Evolutionary conservation across 345 rosid genomes (phyloP), one percentile per base, ranked within the genome.

Genomic region (Chamaenerion angustifolium): DNA sequence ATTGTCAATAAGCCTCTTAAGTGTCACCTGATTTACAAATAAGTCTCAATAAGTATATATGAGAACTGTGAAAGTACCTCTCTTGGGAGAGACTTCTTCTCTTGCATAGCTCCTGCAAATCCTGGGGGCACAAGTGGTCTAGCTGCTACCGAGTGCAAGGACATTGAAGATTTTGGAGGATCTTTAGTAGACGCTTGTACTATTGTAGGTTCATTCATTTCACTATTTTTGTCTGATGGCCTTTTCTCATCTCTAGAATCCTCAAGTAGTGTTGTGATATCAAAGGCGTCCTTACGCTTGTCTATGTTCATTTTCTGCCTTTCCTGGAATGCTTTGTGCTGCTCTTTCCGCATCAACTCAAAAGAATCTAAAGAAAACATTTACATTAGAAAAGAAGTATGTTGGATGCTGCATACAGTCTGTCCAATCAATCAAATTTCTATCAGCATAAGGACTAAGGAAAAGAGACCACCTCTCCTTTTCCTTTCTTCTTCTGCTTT

Each of bases 91-190:
- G 60, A 46, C 48, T 71, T 72, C 61, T 51, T 56, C 8, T 63
- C 64, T 58, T 77, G 55, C 67, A 77, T 74, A 48, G 71, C 64
- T 58, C 79, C 87, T 56, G 81, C 57, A 73, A 92, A 92, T 49
- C 98, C 96, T 6, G 98, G 98, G 42, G 98, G 98, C 58, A 92
- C 98, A 68, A 80, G 95, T 56, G 98, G 98, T 66, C 94, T 77
- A 52, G 88, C 67, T 55, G 80, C 83, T 61, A 69, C 72, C 52
- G 66, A 67, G 66, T 74, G 83, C 16, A 69, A 44, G 48, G 73
- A 63, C 23, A 68, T 35, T 60, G 70, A 53, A 52, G 70, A 47
- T 66, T 75, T 78, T 6, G 73, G 68, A 43, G 73, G 63, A 46
- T 68, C 74, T 57, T 27, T 59, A 44, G 25, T 54, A 47, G 64